Evolutionary conservation across 2,329 filamentous ascomycete species (phyloP).

Genomic region (Metarhizium brunneum): DNA sequence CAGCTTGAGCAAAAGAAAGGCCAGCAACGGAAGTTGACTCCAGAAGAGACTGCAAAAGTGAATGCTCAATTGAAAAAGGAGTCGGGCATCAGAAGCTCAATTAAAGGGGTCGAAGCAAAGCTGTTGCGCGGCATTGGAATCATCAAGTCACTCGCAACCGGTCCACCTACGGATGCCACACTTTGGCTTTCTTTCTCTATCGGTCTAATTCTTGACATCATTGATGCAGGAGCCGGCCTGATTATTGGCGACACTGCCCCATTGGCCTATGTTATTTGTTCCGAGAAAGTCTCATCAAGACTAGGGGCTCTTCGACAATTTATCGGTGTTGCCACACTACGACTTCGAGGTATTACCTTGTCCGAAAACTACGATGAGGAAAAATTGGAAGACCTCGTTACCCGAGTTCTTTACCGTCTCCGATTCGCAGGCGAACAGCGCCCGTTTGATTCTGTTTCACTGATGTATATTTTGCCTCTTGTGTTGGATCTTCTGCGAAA

Average conservation of each 20-base stretch:
- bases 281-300: constrained; percentile 63
- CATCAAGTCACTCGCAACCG: constrained; percentile 70
- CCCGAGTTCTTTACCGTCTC: constrained; percentile 80
- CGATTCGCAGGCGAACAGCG: constrained; percentile 87
- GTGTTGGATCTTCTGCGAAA: constrained; percentile 69
- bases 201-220: constrained; percentile 59
- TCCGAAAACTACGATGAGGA: constrained; percentile 67
- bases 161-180: constrained; percentile 80
- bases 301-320: constrained; percentile 72
- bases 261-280: constrained; percentile 68
- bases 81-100: constrained; percentile 62
- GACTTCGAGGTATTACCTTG: constrained; percentile 67
- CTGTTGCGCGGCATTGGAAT: constrained; percentile 80
- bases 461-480: constrained; percentile 81
- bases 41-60: constrained; percentile 83
- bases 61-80: constrained; percentile 88
- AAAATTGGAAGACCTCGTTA: constrained; percentile 74
- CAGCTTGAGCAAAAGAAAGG: constrained; percentile 93
- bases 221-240: constrained; percentile 72
- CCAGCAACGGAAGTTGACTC: constrained; percentile 77
- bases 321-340: constrained; percentile 77
- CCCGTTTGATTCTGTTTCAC: constrained; percentile 80
- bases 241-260: constrained; percentile 75
- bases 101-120: constrained; percentile 59
- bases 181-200: constrained; percentile 83